Conservation (phyloP, 306 rosid species). For the Fragaria ananassa region DNA sequence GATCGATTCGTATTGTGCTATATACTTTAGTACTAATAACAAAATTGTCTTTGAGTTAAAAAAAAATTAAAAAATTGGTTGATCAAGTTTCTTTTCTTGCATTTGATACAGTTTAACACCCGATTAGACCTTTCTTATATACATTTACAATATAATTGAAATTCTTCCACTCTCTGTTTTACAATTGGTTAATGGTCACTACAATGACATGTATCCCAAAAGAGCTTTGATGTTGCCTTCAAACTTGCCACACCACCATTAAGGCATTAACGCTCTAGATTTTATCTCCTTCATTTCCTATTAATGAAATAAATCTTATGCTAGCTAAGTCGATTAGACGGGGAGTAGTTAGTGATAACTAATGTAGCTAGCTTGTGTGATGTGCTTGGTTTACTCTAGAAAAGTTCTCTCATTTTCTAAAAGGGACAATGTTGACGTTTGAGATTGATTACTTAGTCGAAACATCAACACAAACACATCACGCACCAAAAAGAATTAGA, state of each 20-base stretch:
- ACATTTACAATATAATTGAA: no score
- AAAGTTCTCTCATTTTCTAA: background rate
- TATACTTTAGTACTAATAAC: no score
- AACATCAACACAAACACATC: background rate
- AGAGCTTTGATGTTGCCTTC: background rate
- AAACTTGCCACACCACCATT: background rate
- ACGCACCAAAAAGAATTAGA: background rate
- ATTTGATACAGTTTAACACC: no score
- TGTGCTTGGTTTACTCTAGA: background rate
- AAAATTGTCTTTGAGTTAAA: no score
- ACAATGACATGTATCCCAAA: background rate
- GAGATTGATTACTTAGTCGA: background rate
- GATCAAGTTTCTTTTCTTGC: no score
- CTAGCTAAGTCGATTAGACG: background rate
- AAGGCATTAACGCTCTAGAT: background rate
- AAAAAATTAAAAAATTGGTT: no score
- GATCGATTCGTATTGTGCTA: no score
- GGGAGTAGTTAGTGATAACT: background rate
- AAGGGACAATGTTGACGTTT: constrained; percentile 7
- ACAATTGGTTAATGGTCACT: no score
- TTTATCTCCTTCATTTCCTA: background rate
- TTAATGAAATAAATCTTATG: background rate
- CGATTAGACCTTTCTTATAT: no score
- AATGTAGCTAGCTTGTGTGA: background rate
- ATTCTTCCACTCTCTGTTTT: no score